Evolutionary conservation across 768 basidiomycete species (phyloP).

Genomic region (Grammothele lineata): DNA sequence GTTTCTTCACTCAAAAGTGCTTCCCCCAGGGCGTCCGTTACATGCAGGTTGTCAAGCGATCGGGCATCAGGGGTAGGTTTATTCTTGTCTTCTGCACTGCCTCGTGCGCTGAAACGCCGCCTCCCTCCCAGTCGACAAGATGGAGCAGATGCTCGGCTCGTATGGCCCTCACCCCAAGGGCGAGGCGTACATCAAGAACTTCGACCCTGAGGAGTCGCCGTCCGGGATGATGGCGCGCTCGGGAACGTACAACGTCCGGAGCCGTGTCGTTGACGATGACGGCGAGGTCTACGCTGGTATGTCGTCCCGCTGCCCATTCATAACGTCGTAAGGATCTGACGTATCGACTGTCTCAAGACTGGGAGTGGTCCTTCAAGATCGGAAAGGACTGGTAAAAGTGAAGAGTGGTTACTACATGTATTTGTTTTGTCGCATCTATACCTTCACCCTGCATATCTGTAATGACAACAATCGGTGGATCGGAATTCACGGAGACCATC

Average conservation of each 20-base stretch:
- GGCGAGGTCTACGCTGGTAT: conserved; percentile 72
- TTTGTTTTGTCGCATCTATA: conserved; percentile 17
- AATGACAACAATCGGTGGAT: conserved; percentile 14
- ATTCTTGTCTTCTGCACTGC: conserved; percentile 1
- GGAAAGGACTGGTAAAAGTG: conserved; percentile 79
- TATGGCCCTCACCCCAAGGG: conserved; percentile 73
- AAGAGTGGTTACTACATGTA: conserved; percentile 24
- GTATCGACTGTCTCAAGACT: conserved; percentile 44
- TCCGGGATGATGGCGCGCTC: conserved; percentile 82
- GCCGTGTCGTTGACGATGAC: conserved; percentile 88
- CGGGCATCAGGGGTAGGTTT: conserved; percentile 62
- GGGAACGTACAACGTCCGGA: conserved; percentile 73
- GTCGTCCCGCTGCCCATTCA: conserved; percentile 20
- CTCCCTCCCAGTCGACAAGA: conserved; percentile 75
- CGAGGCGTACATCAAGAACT: conserved; percentile 68
- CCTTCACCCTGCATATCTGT: conserved; percentile 14
- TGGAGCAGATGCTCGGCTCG: conserved; percentile 93
- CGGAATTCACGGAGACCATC: conserved; percentile 10
- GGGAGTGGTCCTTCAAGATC: conserved; percentile 89
- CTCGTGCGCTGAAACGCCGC: neutral
- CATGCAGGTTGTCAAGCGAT: conserved; percentile 83
- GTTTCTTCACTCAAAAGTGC: conserved; percentile 6
- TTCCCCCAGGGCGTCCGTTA: conserved; percentile 68
- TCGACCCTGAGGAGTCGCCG: conserved; percentile 61
- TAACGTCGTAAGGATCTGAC: neutral